phyloP scores from a whole-genome alignment of 164 flowering plant genomes.

The Brasenia schreberi region DNA sequence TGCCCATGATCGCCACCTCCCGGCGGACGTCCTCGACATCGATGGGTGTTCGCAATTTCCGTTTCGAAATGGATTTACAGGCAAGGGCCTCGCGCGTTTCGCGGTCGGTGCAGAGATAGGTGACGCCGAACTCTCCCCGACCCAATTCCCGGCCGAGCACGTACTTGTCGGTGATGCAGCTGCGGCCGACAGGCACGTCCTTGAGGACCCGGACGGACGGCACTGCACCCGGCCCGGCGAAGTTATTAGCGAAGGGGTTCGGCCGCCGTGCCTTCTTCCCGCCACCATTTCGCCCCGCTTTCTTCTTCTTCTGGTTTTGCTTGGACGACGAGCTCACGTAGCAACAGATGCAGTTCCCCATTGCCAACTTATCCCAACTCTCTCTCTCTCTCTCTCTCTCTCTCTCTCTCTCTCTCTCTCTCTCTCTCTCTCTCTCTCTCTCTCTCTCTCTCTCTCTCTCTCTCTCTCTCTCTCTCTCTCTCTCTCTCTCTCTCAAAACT shows the following conservation, averaged over 20 bases:
- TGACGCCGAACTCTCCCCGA: slow-evolving; percentile 92
- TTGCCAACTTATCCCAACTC: not conserved
- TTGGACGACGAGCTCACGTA: not conserved
- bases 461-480: not conserved
- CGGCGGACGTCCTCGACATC: slow-evolving; percentile 86
- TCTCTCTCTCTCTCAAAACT: not conserved
- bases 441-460: not conserved
- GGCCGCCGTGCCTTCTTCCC: slow-evolving; percentile 21
- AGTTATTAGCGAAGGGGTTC: slow-evolving; percentile 46
- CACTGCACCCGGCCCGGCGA: not conserved
- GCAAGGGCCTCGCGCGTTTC: slow-evolving; percentile 60
- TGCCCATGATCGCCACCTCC: slow-evolving; percentile 84
- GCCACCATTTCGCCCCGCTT: not conserved
- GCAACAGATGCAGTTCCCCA: not conserved
- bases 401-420: not conserved
- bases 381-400: not conserved
- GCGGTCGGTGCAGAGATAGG: slow-evolving; percentile 79
- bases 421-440: not conserved
- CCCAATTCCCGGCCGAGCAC: slow-evolving; percentile 80
- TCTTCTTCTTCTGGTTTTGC: not conserved
- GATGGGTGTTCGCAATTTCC: slow-evolving; percentile 74
- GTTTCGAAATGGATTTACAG: slow-evolving; percentile 88
- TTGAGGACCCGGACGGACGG: slow-evolving; percentile 71
- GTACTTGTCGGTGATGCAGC: slow-evolving; percentile 74
- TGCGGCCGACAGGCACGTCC: slow-evolving; percentile 41